Conservation (phyloP, 2,329 filamentous ascomycete species). For the Fusarium sp. region DNA sequence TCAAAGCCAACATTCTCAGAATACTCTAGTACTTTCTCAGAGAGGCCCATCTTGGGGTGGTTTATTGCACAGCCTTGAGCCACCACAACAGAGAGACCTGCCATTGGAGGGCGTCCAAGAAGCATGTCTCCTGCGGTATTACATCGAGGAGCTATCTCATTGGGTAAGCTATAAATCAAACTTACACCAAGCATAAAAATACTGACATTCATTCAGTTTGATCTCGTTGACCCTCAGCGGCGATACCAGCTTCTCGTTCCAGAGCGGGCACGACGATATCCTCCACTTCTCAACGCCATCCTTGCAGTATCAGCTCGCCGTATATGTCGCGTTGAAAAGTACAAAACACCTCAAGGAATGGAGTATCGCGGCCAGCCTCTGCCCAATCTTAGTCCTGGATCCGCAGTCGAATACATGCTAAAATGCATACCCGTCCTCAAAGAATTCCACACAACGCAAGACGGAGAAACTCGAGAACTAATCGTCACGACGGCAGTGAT, state of each 20-base stretch:
- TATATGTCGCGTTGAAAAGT: constrained; percentile 23
- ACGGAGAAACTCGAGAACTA: constrained; percentile 37
- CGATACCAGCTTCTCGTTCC: constrained; percentile 35
- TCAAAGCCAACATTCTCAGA: not conserved
- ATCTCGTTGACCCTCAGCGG: constrained; percentile 32
- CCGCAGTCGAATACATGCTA: constrained; percentile 44
- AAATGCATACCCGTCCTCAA: constrained; percentile 39
- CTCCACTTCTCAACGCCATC: constrained; percentile 35
- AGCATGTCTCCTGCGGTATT: constrained; percentile 42
- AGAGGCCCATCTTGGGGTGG: constrained; percentile 32
- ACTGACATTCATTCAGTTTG: constrained; percentile 14
- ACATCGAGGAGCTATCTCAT: constrained; percentile 33
- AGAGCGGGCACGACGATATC: constrained; percentile 33
- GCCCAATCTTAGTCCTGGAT: constrained; percentile 3
- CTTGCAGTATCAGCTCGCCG: constrained; percentile 35
- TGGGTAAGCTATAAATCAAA: constrained; percentile 22
- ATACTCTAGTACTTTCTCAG: constrained; percentile 6
- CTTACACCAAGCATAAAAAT: accelerated
- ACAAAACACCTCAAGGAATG: constrained; percentile 17
- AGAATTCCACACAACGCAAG: constrained; percentile 36
- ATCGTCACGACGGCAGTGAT: constrained; percentile 39
- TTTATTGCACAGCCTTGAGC: constrained; percentile 3
- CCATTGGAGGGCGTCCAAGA: constrained; percentile 26
- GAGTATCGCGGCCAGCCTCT: constrained; percentile 37
- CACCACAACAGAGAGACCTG: not conserved